Conservation (phyloP, 208 protist species). For the Borovskyia barvae region DNA sequence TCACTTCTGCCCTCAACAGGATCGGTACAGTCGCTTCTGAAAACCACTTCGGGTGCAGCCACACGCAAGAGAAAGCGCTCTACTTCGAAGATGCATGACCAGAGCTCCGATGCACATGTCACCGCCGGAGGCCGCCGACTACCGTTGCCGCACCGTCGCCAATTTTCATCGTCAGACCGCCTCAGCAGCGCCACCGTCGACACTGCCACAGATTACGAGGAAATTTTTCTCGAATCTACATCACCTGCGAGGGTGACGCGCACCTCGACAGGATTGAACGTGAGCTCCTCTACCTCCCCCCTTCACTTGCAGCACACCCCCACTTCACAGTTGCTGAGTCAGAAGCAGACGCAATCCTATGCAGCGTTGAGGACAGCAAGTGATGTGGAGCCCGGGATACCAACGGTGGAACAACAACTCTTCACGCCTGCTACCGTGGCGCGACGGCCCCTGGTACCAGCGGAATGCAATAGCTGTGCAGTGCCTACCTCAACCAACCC, state of each 20-base stretch:
- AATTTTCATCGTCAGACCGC: neutral
- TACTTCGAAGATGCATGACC: neutral
- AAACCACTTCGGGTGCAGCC: neutral
- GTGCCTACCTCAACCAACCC: no score
- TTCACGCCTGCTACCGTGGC: conserved; percentile 25
- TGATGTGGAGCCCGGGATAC: neutral
- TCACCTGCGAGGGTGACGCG: neutral
- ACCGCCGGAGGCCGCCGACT: neutral
- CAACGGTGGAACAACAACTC: conserved; percentile 1
- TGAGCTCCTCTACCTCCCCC: conserved; percentile 1
- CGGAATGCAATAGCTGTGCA: no score
- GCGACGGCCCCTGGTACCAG: conserved; percentile 15
- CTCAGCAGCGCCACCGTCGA: neutral
- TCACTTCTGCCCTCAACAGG: conserved; percentile 2
- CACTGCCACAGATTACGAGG: neutral
- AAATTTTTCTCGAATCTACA: conserved; percentile 9
- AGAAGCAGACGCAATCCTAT: conserved; percentile 14
- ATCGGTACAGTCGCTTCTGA: neutral
- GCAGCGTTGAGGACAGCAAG: neutral
- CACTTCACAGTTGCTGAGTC: conserved; percentile 24
- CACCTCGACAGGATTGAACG: neutral
- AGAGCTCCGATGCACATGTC: neutral
- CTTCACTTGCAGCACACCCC: conserved; percentile 15
- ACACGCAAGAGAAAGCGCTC: neutral
- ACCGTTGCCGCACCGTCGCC: neutral